Evolutionary conservation across 2,329 filamentous ascomycete species (phyloP), one percentile per base, ranked within the genome.

Genomic region (Cordyceps cateniannulata): DNA sequence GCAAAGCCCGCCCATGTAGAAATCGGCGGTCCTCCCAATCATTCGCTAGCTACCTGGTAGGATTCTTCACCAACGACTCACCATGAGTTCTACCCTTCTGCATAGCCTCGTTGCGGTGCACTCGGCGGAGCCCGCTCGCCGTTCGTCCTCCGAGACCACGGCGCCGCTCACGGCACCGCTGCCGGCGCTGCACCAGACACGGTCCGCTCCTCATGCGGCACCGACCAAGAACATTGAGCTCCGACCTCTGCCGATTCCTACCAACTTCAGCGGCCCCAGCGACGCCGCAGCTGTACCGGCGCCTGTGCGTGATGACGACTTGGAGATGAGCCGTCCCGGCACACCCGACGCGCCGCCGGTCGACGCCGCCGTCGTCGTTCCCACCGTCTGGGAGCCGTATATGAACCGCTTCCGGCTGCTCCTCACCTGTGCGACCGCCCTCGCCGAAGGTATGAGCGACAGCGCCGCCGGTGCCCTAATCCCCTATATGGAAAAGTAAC

Each of bases 401-500:
- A 89, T 85, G 81, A 93, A 91, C 71, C 85, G 84, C 63, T 93
- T 82, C 75, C 79, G 90, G 38, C 77, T 93, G 27, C 69, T 86
- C 10, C 80, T 84, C 12, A 79, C 82, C 16, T 91, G 87, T 65
- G 68, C 89, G 48, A 81, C 87, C 63, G 87, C 83, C 62, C 81
- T 95, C 63, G 80, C 81, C 2, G 86, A 87, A 66, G 91, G 90
- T 0, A 74, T 95, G 62, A 90, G 85, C 66, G 91, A 96, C 72
- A 84, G 85, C 47, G 86, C 88, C 0, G 85, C 90, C 1, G 91
- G 91, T 69, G 89, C 90, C 12, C 69, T 95, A 61, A 89, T 96
- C 66, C 90, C 91, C 0, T 91, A 91, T 69, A 89, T 96, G 72
- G 89, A 93, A 70, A 79, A 76, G 71, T 84, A 70, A 66, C 29